Evolutionary conservation across 306 rosid genomes (phyloP), one percentile per base, ranked within the genome.

Genomic region (Acacia acuminata): DNA sequence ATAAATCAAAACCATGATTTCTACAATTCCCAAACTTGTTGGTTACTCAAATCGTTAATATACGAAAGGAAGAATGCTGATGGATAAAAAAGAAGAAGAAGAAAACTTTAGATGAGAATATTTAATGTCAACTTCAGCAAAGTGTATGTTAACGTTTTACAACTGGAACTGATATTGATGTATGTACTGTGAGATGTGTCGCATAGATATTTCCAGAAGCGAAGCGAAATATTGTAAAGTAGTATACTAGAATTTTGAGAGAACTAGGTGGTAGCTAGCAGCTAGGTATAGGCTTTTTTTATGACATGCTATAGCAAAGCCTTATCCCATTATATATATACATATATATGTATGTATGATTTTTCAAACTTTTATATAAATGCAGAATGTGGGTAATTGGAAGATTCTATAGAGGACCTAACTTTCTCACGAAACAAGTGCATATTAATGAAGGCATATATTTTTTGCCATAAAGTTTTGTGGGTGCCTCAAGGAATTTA

Each of bases 351-450:
- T 51, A 76, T 36, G 19, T 67, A 7, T 80, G 71, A 76, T 76
- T 84, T 84, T 76, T 76, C 87, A 84, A 76, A 64, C 87, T 71
- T 80, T 80, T 71, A 51, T 19, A n/a, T n/a, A n/a, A n/a, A 56
- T 60, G 22, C 15, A 45, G 43, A 69, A 20, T 71, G 56, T 71
- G 71, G 75, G 64, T n/a, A n/a, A n/a, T 73, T 64, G 63, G 81
- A 85, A 73, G 83, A 83, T 85, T 82, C 77, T 34, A 40, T n/a
- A 82, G 84, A 48, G 47, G 25, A 25, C 69, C 48, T 77, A 71
- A 77, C 84, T 84, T 81, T 85, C 30, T 58, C 70, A 78, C 71
- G 83, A 88, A 85, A 85, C 42, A 72, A 45, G 60, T 24, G 60
- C 76, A 25, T 72, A 45, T 47, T 73, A 16, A 47, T 16, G 34